Base-by-base conservation (phyloP, 164 flowering plant species). In the Malania oleifera region DNA sequence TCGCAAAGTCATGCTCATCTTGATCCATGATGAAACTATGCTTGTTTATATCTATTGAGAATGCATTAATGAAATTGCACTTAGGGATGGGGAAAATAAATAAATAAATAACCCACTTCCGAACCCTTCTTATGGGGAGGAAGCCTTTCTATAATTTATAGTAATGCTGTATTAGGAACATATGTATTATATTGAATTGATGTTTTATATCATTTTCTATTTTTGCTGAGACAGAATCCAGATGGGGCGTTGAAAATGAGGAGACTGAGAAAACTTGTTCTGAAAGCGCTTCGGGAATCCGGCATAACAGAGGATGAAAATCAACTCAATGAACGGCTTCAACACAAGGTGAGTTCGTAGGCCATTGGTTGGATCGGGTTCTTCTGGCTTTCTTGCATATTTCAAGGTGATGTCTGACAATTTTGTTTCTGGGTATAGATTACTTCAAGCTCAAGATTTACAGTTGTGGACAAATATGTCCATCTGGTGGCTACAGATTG, bases 381-480 rank as follows among this genome's bases (percentile, higher is more conserved):
- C 9, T 39, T 39, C 12, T 39, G 35, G 6, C 35, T 9, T 31
- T 31, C 54, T 17, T 27, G 12, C 44, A 26, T 52, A 20, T 14
- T 44, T 13, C 23, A 39, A 25, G 28, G 12, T 41, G 19, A 18
- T 24, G 5, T 5, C 8, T 7, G 14, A 34, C 7, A 44, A 23
- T 7, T n/a, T 31, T 12, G 15, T 47, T 20, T 50, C 2, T 64
- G 62, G n/a, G 2, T 70, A 64, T 95, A 92, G 96, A 71, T 92
- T 23, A 67, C 77, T 55, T 82, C 91, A 52, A 87, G 93, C 72
- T 82, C 93, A 15, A 79, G 66, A 70, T 89, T 87, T 52, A 25
- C 28, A 4, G 64, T 82, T 52, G 84, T 83, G 31, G 68, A 72
- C 47, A 85, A 89, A 48, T 70, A 74, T 26, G 80, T 92, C 22